A percentile compares a stretch with the other conserved stretches of the same genome.
Evolutionary conservation across 169 alveolate genomes (phyloP).

Genomic region (Toxoplasma gondii): DNA sequence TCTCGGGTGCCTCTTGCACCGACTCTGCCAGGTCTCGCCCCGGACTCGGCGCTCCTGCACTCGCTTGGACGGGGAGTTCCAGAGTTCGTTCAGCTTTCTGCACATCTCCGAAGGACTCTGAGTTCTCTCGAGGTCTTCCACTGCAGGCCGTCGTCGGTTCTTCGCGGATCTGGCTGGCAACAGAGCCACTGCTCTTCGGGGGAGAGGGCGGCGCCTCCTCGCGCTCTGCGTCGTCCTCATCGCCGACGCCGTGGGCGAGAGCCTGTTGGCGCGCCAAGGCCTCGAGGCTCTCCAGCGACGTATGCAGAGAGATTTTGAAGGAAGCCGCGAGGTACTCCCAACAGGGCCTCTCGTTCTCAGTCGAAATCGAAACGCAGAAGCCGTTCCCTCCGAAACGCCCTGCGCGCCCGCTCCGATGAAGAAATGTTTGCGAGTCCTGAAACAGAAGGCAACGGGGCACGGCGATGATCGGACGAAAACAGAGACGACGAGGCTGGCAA

Average conservation of each 20-base stretch:
- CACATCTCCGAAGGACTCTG: no score
- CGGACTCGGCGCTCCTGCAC: no score
- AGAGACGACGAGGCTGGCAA: not conserved
- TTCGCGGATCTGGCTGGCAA: no score
- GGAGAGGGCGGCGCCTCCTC: no score
- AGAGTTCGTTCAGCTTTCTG: no score
- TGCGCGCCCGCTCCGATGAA: slow-evolving; percentile 84
- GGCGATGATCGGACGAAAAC: not conserved
- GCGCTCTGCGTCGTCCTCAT: no score
- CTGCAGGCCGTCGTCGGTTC: no score
- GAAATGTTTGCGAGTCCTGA: slow-evolving; percentile 76
- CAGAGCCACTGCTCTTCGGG: no score
- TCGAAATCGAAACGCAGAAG: slow-evolving; percentile 70
- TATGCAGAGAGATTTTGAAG: not conserved
- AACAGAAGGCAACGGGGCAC: not conserved
- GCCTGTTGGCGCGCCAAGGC: not conserved
- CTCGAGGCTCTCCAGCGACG: not conserved
- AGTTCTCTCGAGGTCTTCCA: no score
- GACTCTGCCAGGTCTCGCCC: no score
- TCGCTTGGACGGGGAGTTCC: no score
- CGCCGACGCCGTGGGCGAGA: not conserved
- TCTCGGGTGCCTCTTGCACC: no score
- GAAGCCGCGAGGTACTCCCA: slow-evolving; percentile 31
- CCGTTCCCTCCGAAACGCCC: slow-evolving; percentile 82
- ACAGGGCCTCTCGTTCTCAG: slow-evolving; percentile 49